A percentile compares a stretch with the other conserved stretches of the same genome.
Evolutionary conservation across 2,329 filamentous ascomycete species (phyloP).

Genomic region (Hypoxylon sp.): DNA sequence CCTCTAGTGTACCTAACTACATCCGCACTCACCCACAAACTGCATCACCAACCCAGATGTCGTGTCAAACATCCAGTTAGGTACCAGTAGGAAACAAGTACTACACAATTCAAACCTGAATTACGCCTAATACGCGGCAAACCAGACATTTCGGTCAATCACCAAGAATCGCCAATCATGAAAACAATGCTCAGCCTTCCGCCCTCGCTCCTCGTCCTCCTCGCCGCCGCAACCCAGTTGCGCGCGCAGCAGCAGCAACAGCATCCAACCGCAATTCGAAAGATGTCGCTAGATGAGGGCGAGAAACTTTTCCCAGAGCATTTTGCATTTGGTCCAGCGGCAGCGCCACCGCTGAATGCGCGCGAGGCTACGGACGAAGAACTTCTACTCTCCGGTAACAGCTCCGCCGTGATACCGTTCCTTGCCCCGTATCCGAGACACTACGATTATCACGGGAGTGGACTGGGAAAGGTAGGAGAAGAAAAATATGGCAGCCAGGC

Average conservation of each 20-base stretch:
- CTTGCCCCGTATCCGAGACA: slow-evolving; percentile 69
- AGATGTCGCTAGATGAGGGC: slow-evolving; percentile 78
- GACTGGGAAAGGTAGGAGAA: slow-evolving; percentile 2
- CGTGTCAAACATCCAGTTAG: slow-evolving; percentile 6
- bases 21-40: slow-evolving; percentile 14
- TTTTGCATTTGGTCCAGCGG: slow-evolving; percentile 63
- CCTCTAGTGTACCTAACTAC: slow-evolving; percentile 11
- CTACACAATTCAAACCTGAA: background rate
- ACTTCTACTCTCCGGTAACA: slow-evolving; percentile 52
- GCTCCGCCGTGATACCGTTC: slow-evolving; percentile 58
- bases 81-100: background rate
- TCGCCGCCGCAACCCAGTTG: slow-evolving; percentile 56
- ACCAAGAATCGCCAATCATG: slow-evolving; percentile 58
- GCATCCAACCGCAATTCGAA: slow-evolving; percentile 75
- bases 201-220: slow-evolving; percentile 63
- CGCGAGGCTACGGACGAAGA: slow-evolving; percentile 49
- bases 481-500: slow-evolving; percentile 27
- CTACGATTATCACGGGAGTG: slow-evolving; percentile 47
- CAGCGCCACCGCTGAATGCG: slow-evolving; percentile 46
- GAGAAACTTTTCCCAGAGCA: slow-evolving; percentile 83
- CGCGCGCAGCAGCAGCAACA: slow-evolving; percentile 52
- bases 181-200: slow-evolving; percentile 59
- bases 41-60: slow-evolving; percentile 26
- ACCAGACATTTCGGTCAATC: background rate
- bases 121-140: background rate